Base-by-base conservation (phyloP, 2,329 filamentous ascomycete species). In the Gremmenia infestans region DNA sequence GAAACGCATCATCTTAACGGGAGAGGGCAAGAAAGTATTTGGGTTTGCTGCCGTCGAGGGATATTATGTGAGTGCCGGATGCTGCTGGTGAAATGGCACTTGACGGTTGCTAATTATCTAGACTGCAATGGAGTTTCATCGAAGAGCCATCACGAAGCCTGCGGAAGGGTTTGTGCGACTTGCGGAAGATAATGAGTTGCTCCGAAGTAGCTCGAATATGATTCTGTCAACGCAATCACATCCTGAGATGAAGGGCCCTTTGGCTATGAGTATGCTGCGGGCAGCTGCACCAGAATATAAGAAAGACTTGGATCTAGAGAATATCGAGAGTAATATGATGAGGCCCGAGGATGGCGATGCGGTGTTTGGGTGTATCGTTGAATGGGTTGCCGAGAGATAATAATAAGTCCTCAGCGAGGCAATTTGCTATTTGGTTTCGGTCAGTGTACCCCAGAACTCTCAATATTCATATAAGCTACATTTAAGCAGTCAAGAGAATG, bases 1-100 rank as follows among this genome's bases (percentile, higher is more conserved):
- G 2, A 69, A 66, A 14, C 67, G 69, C 15, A 65, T 74, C 6
- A 62, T 65, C 14, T 62, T 77, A 11, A 77, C 74, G 3, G 63
- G 65, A 1, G 60, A 67, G 17, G 74, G 75, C 8, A 65, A 65
- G 22, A 60, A 65, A 5, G 74, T 77, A 63, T 76, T 77, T 59
- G 58, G 62, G 5, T 58, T 60, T 36, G 53, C 53, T 14, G 47
- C 28, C 17, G 19, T 5, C 65, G 48, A 63, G 74, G 4, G 73
- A 76, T 42, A 6, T 39, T 50, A 39, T n/a, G 48, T 50, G 37
- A 50, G 48, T 37, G 17, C 32, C 22, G 22, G 22, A 9, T 8
- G 25, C 25, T 28, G 25, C 25, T 39, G 2, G 2, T 17, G 5
- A 19, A 22, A 23, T 19, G 5, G 22, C 11, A 23, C 17, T 19